Base-by-base conservation (phyloP, 2,329 filamentous ascomycete species). In the Penicillium sclerotiorum region DNA sequence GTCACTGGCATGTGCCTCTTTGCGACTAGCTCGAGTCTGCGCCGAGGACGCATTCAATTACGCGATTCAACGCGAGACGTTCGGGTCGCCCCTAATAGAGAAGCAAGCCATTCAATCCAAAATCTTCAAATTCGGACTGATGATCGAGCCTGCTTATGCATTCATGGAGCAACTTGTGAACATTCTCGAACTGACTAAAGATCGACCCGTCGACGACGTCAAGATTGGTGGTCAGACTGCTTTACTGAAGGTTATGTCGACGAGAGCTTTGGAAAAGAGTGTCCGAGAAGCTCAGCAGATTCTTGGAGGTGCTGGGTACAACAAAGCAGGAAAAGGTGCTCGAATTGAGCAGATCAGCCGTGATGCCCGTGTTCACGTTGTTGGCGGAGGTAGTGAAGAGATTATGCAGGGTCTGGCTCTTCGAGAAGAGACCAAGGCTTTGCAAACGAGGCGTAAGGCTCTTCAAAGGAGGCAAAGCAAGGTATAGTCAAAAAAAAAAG, bases 101-200 rank as follows among this genome's bases (percentile, higher is more conserved):
- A 80, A 80, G 59, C 80, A 84, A 43, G 79, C 83, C 33, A 85
- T 86, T 46, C 75, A 79, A 15, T 72, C 77, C 17, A 86, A 86
- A 61, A 73, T 86, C 12, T 76, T 80, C n/a, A 81, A 78, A 28
- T 75, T 85, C 43, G 82, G 80, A 0, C 73, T 80, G 9, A 75
- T 80, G 56, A 77, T 86, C n/a, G 83, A 86, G 55, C 78, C 80
- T 0, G 80, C 82, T 38, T 83, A 80, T 67, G 80, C 82, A 0
- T 85, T 82, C 70, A 64, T 86, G 50, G 83, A 86, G 58, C 82
- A 85, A 61, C 69, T 86, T 2, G 81, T 80, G 5, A 81, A 79
- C 60, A 79, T 81, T 38, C 71, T 80, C 36, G 72, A 79, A 50
- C 61, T 71, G 8, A 73, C 72, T 4, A 70, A 73, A 54, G 59